Base-by-base conservation (phyloP, 2,329 filamentous ascomycete genomes). In the Triangularia setosa region DNA sequence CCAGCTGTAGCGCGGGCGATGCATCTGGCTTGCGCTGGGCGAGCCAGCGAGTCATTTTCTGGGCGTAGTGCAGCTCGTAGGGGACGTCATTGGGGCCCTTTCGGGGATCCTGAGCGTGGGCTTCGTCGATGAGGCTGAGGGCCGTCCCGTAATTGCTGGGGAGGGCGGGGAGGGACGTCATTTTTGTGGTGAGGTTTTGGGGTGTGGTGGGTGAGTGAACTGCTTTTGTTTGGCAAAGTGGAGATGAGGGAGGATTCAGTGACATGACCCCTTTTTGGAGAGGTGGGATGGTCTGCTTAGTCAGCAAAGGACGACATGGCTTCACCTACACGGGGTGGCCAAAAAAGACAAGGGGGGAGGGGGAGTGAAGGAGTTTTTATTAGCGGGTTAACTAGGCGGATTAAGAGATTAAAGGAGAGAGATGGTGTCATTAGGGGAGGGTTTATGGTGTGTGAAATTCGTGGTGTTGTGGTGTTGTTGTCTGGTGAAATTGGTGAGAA, bases 61-160 rank as follows among this genome's bases (percentile, higher is more conserved):
- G 82, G 6, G 92, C 91, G 74, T 96, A 96, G 79, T 92, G 87
- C 1, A 94, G 86, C 77, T 96, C 92, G 77, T 92, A 93, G 0
- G 91, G 90, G 1, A 87, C 71, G n/a, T 48, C 55, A n/a, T 58
- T 28, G 18, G 18, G 18, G 4, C 25, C 27, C 2, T 33, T 52
- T 68, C n/a, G 68, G 3, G 90, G 89, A 74, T 93, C 90, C 68
- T 83, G 76, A 63, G 85, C 78, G 76, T 92, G 90, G 0, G 89
- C 91, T 62, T 84, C 83, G 78, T 95, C 91, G 72, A 96, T 93
- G 69, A 87, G 82, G 40, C 80, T 75, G 48, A 93, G 79, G 25
- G 89, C 90, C 61, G 76, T 75, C 52, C 74, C 74, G 64, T 80
- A 85, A 67, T 78, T 76, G 8, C 40, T 11, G 2, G 40, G 40